A percentile compares a stretch with the other conserved stretches of the same genome.
Evolutionary conservation across 495 filamentous ascomycete species (phyloP).

Genomic region (Penicillium fimorum): DNA sequence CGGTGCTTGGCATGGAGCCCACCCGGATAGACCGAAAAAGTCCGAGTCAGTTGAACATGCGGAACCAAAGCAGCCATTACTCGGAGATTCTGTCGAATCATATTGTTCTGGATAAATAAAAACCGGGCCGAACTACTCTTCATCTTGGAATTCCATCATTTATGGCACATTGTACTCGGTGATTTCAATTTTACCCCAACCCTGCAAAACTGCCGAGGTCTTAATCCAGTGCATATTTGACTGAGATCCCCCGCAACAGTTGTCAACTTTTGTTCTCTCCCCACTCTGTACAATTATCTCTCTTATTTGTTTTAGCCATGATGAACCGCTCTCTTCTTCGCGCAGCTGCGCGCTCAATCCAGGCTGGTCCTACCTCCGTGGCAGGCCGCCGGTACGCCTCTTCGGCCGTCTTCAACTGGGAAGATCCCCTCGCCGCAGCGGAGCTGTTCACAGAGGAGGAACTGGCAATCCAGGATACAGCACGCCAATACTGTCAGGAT

Average conservation of each 20-base stretch:
- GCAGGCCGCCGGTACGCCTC: constrained; percentile 47
- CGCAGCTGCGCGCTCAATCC: constrained; percentile 36
- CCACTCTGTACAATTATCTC: background rate
- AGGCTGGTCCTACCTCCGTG: constrained; percentile 19
- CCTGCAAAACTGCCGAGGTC: constrained; percentile 29
- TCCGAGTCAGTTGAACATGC: constrained; percentile 16
- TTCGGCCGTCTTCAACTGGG: constrained; percentile 76
- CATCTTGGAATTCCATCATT: background rate
- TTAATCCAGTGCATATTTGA: constrained; percentile 30
- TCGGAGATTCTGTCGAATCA: constrained; percentile 23
- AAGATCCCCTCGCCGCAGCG: constrained; percentile 77
- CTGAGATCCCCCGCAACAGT: constrained; percentile 28
- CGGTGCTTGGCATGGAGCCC: constrained; percentile 10
- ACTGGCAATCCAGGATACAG: constrained; percentile 81
- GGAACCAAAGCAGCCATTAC: constrained; percentile 1
- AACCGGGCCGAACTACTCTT: background rate
- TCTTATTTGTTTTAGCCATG: constrained; percentile 6
- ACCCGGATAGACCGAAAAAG: constrained; percentile 19
- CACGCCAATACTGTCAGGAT: constrained; percentile 90
- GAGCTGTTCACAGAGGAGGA: constrained; percentile 85
- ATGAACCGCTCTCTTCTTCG: constrained; percentile 44
- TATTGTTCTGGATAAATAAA: background rate
- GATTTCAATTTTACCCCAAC: constrained; percentile 6
- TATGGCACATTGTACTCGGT: constrained; percentile 9
- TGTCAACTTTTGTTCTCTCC: constrained; percentile 11